phyloP scores from a whole-genome alignment of 1,139 yeast genomes.

The Geotrichum klebahnii region DNA sequence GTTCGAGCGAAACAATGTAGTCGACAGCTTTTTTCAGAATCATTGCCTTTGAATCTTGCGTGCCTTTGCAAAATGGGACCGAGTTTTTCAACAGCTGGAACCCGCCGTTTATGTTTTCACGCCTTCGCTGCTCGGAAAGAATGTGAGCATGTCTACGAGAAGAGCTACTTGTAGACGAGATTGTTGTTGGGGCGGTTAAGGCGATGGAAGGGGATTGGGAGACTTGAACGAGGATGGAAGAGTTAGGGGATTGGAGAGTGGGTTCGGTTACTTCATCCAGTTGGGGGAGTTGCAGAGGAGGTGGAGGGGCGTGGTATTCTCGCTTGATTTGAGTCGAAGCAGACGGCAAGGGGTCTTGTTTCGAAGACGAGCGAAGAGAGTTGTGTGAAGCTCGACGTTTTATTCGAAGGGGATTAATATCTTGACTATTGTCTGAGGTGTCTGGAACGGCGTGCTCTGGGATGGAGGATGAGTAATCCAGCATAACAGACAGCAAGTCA shows the following conservation, averaged over 20 bases:
- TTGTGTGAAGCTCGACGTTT: conserved; percentile 15
- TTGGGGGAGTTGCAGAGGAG: conserved; percentile 8
- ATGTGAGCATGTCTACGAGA: conserved; percentile 41
- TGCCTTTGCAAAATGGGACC: conserved; percentile 44
- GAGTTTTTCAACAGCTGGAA: conserved; percentile 41
- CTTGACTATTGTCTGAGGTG: conserved; percentile 9
- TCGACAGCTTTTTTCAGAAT: conserved; percentile 84
- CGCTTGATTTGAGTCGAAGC: conserved; percentile 8
- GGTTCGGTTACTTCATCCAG: conserved; percentile 6
- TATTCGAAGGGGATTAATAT: neutral
- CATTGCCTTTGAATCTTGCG: conserved; percentile 46
- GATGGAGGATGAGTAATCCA: conserved; percentile 6
- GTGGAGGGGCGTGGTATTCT: conserved; percentile 9
- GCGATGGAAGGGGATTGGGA: conserved; percentile 23
- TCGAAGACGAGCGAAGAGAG: conserved; percentile 1
- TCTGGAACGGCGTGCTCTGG: conserved; percentile 7
- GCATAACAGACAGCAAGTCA: conserved; percentile 16
- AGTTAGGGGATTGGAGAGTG: conserved; percentile 20
- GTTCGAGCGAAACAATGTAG: conserved; percentile 52
- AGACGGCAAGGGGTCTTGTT: conserved; percentile 1
- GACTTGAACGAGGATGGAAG: conserved; percentile 3
- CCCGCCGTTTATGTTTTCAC: conserved; percentile 47
- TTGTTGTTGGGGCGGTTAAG: conserved; percentile 28
- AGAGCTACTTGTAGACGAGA: conserved; percentile 30
- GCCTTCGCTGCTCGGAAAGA: conserved; percentile 45